Conservation (phyloP, 495 filamentous ascomycete genomes). For the Aspergillus coremiiformis region DNA sequence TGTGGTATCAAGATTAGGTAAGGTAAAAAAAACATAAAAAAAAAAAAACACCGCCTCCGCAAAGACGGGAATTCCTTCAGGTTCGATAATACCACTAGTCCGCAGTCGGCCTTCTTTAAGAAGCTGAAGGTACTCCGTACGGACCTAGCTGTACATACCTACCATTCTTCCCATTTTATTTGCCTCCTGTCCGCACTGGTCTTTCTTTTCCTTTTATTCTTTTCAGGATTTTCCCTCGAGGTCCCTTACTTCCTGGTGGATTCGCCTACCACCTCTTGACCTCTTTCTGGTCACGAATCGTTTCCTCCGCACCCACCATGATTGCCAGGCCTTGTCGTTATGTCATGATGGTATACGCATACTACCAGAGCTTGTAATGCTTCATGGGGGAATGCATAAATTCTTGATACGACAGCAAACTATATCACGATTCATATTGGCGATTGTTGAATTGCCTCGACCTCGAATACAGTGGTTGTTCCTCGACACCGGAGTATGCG, state of each 20-base stretch:
- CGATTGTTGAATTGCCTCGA: background rate
- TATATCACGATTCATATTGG: background rate
- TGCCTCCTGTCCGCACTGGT: background rate
- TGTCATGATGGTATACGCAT: constrained; percentile 16
- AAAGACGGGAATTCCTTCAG: background rate
- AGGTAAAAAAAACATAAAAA: too few relatives aligned
- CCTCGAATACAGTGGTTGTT: background rate
- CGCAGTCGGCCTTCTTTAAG: background rate
- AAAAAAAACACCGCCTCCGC: background rate
- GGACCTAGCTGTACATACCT: too few relatives aligned
- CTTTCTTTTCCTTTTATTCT: background rate
- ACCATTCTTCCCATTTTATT: background rate
- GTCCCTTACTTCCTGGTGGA: background rate
- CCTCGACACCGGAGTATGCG: background rate
- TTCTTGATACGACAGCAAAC: background rate
- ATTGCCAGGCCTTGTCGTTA: constrained; percentile 12
- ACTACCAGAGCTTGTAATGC: constrained; percentile 8
- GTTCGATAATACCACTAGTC: background rate
- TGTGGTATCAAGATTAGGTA: background rate
- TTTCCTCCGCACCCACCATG: constrained; percentile 9
- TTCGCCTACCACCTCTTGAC: background rate
- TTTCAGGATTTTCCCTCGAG: background rate
- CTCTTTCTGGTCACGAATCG: background rate
- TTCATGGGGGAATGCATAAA: background rate
- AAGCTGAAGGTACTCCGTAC: background rate